Percentiles rank a stretch among this genome's conserved stretches.
phyloP scores from a whole-genome alignment of 2,329 filamentous ascomycete species.

The Aspergillus sp. region DNA sequence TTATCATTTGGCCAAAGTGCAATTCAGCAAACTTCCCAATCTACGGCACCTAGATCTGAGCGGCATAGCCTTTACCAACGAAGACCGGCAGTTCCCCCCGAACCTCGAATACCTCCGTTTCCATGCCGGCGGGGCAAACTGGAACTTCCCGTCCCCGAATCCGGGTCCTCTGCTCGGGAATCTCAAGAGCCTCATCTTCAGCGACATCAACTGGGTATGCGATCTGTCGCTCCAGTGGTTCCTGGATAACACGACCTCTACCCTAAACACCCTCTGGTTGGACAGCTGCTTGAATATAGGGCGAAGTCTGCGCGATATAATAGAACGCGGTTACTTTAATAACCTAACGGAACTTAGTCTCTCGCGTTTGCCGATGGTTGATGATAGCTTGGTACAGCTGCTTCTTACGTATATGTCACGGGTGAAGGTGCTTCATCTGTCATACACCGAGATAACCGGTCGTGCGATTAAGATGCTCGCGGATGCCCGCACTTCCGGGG shows the following conservation, averaged over 20 bases:
- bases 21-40: conserved; percentile 9
- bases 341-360: conserved; percentile 25
- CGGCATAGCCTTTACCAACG: conserved; percentile 13
- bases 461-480: conserved; percentile 26
- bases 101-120: conserved; percentile 24
- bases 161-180: conserved; percentile 10
- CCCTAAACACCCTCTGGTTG: conserved; percentile 19
- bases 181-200: conserved; percentile 21
- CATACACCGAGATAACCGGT: conserved; percentile 28
- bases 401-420: conserved; percentile 18
- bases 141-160: conserved; percentile 6
- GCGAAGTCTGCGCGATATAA: conserved; percentile 5
- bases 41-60: conserved; percentile 23
- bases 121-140: conserved; percentile 13
- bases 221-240: conserved; percentile 8
- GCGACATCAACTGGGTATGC: conserved; percentile 19
- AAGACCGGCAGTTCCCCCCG: conserved; percentile 17
- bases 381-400: conserved; percentile 15
- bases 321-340: conserved; percentile 8
- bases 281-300: conserved; percentile 19
- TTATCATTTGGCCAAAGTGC: conserved; percentile 11
- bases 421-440: conserved; percentile 27
- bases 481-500: conserved; percentile 11
- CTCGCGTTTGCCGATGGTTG: conserved; percentile 15
- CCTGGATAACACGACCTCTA: conserved; percentile 12